phyloP scores from a whole-genome alignment of 1,139 yeast genomes.

The Magnusiomyces starmeri region DNA sequence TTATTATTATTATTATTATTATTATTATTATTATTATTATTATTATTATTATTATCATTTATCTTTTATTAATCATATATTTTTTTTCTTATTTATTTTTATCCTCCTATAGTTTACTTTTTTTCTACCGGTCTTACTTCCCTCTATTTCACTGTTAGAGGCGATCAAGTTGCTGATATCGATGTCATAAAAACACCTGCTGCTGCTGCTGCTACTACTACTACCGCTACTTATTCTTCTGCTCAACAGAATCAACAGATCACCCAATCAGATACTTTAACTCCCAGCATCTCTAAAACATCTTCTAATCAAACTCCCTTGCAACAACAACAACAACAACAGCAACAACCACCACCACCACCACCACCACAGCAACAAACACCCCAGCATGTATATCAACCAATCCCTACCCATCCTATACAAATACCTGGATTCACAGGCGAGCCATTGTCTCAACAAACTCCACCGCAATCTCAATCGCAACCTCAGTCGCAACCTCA shows the following conservation, averaged over 20 bases:
- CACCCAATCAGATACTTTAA: conserved; percentile 8
- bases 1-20: conserved; percentile 8
- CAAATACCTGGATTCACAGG: not conserved
- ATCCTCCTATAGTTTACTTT: conserved; percentile 20
- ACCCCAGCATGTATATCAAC: conserved; percentile 3
- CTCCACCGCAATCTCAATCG: not conserved
- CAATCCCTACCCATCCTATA: conserved; percentile 3
- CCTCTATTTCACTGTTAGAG: conserved; percentile 15
- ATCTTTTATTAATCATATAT: not conserved
- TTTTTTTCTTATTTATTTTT: not conserved
- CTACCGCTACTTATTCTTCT: too few relatives aligned
- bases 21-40: not conserved
- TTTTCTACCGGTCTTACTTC: conserved; percentile 20
- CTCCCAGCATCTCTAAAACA: conserved; percentile 5
- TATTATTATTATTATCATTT: not conserved
- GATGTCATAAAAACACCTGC: not conserved
- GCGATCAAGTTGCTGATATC: conserved; percentile 3
- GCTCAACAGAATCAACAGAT: too few relatives aligned
- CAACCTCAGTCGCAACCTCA: not conserved
- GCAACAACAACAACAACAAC: too few relatives aligned
- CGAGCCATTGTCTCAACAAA: not conserved
- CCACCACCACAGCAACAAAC: conserved; percentile 2
- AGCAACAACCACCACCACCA: conserved; percentile 9
- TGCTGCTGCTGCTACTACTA: too few relatives aligned
- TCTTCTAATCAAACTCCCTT: too few relatives aligned